Percentiles rank a stretch among this genome's conserved stretches.
phyloP scores from a whole-genome alignment of 192 early-diverging fungal genomes.

The Backusella parvicylindrica region DNA sequence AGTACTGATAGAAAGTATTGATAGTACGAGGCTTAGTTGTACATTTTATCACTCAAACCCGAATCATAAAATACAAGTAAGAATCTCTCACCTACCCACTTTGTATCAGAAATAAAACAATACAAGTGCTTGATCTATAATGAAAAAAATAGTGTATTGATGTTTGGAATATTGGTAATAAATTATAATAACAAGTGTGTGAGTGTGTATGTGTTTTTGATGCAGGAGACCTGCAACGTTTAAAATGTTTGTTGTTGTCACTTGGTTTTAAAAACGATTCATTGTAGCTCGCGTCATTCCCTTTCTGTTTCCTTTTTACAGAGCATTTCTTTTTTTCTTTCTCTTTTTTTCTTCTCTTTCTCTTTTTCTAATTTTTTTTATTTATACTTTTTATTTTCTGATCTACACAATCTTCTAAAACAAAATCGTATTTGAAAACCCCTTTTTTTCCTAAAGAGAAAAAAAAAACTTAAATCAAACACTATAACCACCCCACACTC shows the following conservation, averaged over 20 bases:
- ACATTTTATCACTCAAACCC: background rate
- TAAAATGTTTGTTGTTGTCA: slow-evolving; percentile 7
- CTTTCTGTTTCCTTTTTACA: background rate
- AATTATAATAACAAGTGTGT: background rate
- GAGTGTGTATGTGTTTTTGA: background rate
- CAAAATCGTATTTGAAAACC: background rate
- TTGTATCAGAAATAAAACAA: background rate
- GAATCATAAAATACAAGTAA: background rate
- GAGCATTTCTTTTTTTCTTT: background rate
- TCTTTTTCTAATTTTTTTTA: background rate
- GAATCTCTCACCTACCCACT: background rate
- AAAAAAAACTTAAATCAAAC: background rate
- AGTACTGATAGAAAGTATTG: background rate
- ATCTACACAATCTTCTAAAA: background rate
- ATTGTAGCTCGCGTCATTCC: slow-evolving; percentile 5
- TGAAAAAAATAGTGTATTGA: background rate
- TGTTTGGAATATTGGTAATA: background rate
- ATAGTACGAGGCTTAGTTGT: background rate
- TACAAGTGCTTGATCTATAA: background rate
- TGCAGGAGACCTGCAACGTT: slow-evolving; percentile 1
- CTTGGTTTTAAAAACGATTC: slow-evolving; percentile 7
- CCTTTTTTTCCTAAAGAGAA: background rate
- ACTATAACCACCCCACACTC: background rate
- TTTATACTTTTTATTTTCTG: background rate
- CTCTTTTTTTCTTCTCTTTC: background rate